phyloP scores from a whole-genome alignment of 768 basidiomycete species.

The Cystofilobasidium bisporidii region DNA sequence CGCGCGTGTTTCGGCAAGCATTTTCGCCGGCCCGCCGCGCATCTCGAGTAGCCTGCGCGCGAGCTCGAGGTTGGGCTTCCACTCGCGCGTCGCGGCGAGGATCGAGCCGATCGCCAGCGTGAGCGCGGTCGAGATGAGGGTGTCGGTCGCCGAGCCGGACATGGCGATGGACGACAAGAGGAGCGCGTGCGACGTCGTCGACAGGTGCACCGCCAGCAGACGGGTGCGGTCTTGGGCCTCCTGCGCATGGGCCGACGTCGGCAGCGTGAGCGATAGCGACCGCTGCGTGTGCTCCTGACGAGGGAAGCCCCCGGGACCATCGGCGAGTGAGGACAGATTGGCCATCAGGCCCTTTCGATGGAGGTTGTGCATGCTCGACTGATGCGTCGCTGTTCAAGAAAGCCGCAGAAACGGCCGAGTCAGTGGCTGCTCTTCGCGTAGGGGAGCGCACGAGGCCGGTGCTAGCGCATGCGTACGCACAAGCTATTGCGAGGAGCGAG shows the following conservation, averaged over 20 bases:
- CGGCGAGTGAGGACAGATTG: neutral
- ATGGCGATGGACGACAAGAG: neutral
- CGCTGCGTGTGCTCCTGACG: neutral
- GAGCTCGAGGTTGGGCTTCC: neutral
- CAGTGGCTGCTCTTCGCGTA: too few relatives aligned
- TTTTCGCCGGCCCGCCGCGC: neutral
- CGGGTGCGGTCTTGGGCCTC: neutral
- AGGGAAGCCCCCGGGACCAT: neutral
- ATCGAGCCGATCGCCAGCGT: neutral
- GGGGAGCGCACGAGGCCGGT: too few relatives aligned
- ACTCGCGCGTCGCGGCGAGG: neutral
- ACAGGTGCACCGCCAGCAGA: neutral
- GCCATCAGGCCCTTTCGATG: neutral
- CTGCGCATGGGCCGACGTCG: neutral
- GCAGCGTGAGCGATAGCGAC: neutral
- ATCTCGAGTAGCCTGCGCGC: neutral
- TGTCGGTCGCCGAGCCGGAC: neutral
- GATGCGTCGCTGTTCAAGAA: neutral
- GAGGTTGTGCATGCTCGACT: neutral
- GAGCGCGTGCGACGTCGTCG: constrained; percentile 1
- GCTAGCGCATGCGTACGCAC: neutral
- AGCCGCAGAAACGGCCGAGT: neutral
- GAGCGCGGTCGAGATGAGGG: constrained; percentile 7
- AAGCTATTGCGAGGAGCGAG: constrained; percentile 3
- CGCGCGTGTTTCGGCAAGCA: neutral